A percentile compares a stretch with the other conserved stretches of the same genome.
Conservation (phyloP, 257 asterid genomes). For the Scutellaria baicalensis region DNA sequence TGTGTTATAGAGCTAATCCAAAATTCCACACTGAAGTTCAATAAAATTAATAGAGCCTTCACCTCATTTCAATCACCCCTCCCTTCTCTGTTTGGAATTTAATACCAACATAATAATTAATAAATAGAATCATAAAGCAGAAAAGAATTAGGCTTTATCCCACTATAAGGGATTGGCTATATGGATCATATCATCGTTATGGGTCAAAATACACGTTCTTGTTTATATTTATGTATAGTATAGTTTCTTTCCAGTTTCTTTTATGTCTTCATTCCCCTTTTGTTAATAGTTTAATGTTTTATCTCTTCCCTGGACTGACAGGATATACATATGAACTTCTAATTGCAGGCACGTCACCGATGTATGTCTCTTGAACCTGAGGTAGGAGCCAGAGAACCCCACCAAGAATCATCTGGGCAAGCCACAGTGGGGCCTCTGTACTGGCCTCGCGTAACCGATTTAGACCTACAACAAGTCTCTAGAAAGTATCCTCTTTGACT, state of each 20-base stretch:
- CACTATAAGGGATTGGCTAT: no score
- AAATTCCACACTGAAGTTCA: neutral
- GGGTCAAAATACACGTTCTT: no score
- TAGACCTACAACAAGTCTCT: conserved; percentile 39
- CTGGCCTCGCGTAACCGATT: conserved; percentile 42
- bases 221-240: no score
- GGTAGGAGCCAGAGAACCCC: conserved; percentile 28
- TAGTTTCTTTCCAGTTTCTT: neutral
- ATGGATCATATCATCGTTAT: no score
- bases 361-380: conserved; percentile 45
- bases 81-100: neutral
- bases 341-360: conserved; percentile 50
- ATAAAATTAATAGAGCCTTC: neutral
- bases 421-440: conserved; percentile 32
- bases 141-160: neutral
- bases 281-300: neutral
- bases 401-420: conserved; percentile 22
- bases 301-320: neutral
- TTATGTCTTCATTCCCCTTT: neutral
- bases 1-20: neutral
- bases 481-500: conserved; percentile 47
- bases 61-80: neutral
- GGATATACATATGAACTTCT: neutral
- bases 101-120: neutral
- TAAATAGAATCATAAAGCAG: neutral